Percentiles rank a stretch among this genome's conserved stretches.
phyloP scores from a whole-genome alignment of 208 protist species.

The Borovskyia barvae region DNA sequence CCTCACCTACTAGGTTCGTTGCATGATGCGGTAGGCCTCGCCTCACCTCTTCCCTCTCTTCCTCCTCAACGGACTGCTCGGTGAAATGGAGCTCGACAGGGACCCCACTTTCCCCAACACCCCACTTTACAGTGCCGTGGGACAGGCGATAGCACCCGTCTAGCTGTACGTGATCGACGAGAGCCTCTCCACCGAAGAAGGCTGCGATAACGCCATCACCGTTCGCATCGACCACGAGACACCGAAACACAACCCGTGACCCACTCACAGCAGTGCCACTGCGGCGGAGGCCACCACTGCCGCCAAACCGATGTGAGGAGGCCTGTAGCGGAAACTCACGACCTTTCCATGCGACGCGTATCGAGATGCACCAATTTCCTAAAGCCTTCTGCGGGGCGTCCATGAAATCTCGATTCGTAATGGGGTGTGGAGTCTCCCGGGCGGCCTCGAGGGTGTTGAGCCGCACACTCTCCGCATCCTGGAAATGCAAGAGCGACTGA shows the following conservation, averaged over 20 bases:
- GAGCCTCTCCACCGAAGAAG: slow-evolving; percentile 14
- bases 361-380: slow-evolving; percentile 37
- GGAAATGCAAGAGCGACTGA: slow-evolving; percentile 28
- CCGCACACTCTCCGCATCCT: no score
- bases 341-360: slow-evolving; percentile 65
- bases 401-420: slow-evolving; percentile 44
- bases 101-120: slow-evolving; percentile 23
- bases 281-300: background rate
- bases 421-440: slow-evolving; percentile 7
- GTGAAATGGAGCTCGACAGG: slow-evolving; percentile 42
- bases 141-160: slow-evolving; percentile 28
- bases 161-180: slow-evolving; percentile 23
- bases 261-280: background rate
- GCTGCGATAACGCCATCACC: slow-evolving; percentile 48
- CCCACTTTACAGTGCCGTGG: slow-evolving; percentile 32
- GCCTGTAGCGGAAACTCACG: slow-evolving; percentile 18
- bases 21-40: slow-evolving; percentile 33
- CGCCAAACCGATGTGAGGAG: background rate
- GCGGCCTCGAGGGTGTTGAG: no score
- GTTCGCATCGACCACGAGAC: slow-evolving; percentile 47
- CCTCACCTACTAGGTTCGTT: slow-evolving; percentile 32
- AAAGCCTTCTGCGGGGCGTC: slow-evolving; percentile 29
- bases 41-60: slow-evolving; percentile 2
- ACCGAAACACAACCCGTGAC: slow-evolving; percentile 32
- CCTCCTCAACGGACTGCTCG: slow-evolving; percentile 30